Percentiles rank a stretch among this genome's conserved stretches.
phyloP scores from a whole-genome alignment of 441 rosid species.

The Bruguiera hainesii region DNA sequence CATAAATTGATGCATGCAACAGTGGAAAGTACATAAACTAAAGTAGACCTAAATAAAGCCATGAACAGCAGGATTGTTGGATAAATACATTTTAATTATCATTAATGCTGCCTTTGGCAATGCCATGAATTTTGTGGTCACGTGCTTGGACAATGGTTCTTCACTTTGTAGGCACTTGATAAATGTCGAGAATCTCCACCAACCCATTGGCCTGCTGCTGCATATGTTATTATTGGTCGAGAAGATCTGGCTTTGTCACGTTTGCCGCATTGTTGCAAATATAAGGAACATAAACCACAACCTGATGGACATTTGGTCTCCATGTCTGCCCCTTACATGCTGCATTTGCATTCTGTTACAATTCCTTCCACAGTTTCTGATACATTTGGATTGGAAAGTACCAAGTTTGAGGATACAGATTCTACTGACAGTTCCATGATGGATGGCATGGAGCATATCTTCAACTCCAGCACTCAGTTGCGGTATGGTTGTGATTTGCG shows the following conservation, averaged over 20 bases:
- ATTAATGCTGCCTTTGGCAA: background rate
- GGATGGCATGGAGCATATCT: constrained; percentile 99
- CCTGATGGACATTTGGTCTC: constrained; percentile 60
- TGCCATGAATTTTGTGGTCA: background rate
- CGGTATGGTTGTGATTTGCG: constrained; percentile 95
- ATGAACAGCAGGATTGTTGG: no score
- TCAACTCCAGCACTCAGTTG: constrained; percentile 80
- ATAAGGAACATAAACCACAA: constrained; percentile 58
- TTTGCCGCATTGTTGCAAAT: constrained; percentile 48
- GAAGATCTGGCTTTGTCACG: constrained; percentile 86
- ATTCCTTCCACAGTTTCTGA: constrained; percentile 81
- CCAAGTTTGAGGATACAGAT: constrained; percentile 80
- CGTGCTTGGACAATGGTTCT: constrained; percentile 5
- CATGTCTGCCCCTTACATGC: constrained; percentile 94
- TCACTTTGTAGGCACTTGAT: constrained; percentile 69
- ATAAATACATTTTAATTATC: background rate
- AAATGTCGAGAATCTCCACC: constrained; percentile 97
- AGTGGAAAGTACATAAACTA: no score
- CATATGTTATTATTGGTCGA: constrained; percentile 93
- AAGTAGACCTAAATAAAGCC: no score
- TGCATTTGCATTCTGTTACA: constrained; percentile 94
- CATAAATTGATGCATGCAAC: no score
- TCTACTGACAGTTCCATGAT: constrained; percentile 69
- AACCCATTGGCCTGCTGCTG: constrained; percentile 92
- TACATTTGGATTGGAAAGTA: constrained; percentile 55